Base-by-base conservation (phyloP, 306 rosid species). In the Vigna nakashimae region DNA sequence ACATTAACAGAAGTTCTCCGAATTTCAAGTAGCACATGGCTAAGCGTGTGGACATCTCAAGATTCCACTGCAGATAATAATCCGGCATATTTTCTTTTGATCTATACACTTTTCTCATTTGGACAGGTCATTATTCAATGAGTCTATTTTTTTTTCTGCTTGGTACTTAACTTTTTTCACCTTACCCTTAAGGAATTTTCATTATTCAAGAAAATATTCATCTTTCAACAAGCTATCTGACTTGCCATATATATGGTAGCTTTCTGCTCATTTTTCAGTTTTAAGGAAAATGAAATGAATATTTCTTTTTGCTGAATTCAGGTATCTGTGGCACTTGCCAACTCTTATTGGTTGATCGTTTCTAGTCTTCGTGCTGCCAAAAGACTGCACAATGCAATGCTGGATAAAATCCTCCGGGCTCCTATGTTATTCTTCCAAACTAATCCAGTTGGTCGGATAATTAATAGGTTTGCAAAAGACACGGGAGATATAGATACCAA, bases 381-480 rank as follows among this genome's bases (percentile, higher is more conserved):
- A 88, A 85, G 80, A 58, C 74, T 94, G 88, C 97, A 94, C 3
- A 87, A 94, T 71, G 79, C 89, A 36, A 82, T 89, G 82, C 80
- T 94, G 56, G 75, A 78, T 18, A 82, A 87, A 28, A 74, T 94
- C 65, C 84, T 94, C 17, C 69, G 86, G 56, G 96, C 97, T 83
- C 97, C 94, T 55, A 90, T 94, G 97, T 36, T 84, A 26, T 94
- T 94, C 91, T 94, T 94, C 82, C 97, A 94, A 85, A 89, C 94
- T 46, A 94, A 90, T 84, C 98, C 97, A 20, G 85, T 86, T 45
- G 97, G 98, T 36, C 86, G 98, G 66, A 89, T 94, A 75, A 89
- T 94, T 81, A 94, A 94, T 72, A 87, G 98, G 82, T 94, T 94
- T 76, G 91, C 98, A 3, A 92, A 80, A 79, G 98, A 94, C 83